Base-by-base conservation (phyloP, 805 yeast species). In the Spathaspora girioi region DNA sequence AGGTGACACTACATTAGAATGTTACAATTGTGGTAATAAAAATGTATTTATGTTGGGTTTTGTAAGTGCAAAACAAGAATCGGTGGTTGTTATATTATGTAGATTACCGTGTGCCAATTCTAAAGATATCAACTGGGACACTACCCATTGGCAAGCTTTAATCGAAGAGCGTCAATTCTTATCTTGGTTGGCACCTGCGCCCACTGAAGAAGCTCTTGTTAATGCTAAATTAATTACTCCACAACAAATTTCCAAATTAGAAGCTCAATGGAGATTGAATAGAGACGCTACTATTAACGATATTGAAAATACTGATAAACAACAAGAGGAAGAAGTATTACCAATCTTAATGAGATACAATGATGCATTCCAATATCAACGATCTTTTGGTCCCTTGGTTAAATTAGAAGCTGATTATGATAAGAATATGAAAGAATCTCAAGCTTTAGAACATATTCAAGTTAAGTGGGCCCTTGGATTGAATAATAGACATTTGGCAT, bases 1-100 rank as follows among this genome's bases (percentile, higher is more conserved):
- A 23, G 97, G 97, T n/a, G 96, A 87, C 49, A 86, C 92, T 5
- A 78, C 83, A 1, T 70, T 92, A 52, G 97, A 92, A 66, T 92
- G 97, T 70, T 92, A 91, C 69, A 86, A 84, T 62, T 92, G 97
- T 72, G 97, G 97, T 29, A 81, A 80, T 62, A 82, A 76, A 53
- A 92, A 92, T 59, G 87, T 84, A 2, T 92, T 92, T 59, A 75
- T 85, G 23, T 71, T 92, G 38, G 97, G 97, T 0, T 90, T 86
- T 67, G 94, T 92, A 14, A 79, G 91, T 23, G 97, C 97, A 3
- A 89, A 88, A 62, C 80, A 84, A 52, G 96, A 89, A 57, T 84
- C 91, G 4, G 91, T 90, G 38, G 92, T 92, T 53, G 96, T 92
- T 4, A 78, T 91, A 43, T 68, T 92, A 46, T 92, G 97, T 68